Conservation (phyloP, 495 filamentous ascomycete genomes). For the Xylona heveae region DNA sequence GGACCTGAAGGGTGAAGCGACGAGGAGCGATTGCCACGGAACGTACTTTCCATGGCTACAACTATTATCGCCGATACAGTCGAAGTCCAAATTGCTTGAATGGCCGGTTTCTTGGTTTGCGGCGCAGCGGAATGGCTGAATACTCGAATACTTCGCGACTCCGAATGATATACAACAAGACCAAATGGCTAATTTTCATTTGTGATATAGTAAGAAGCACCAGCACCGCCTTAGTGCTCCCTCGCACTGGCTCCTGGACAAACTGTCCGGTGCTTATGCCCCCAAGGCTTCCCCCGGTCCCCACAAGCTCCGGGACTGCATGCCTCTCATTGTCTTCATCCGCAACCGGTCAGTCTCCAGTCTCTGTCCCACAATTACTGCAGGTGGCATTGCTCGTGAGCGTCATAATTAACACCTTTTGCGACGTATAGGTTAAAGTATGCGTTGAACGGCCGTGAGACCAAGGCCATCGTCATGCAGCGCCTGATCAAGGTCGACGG, state of each 20-base stretch:
- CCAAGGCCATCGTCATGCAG: slow-evolving; percentile 97
- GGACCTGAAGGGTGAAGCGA: too few species aligned
- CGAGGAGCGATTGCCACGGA: too few species aligned
- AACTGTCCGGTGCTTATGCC: slow-evolving; percentile 92
- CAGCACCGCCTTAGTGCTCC: slow-evolving; percentile 98
- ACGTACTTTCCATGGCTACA: too few species aligned
- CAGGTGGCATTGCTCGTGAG: background rate
- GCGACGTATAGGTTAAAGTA: slow-evolving; percentile 62
- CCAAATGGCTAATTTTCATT: slow-evolving; percentile 5
- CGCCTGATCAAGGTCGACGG: slow-evolving; percentile 98
- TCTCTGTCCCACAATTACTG: slow-evolving; percentile 6
- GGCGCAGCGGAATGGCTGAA: background rate
- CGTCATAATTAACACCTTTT: slow-evolving; percentile 9
- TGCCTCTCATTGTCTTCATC: slow-evolving; percentile 98
- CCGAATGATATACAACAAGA: slow-evolving; percentile 8
- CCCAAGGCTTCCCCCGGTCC: slow-evolving; percentile 91
- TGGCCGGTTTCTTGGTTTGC: background rate
- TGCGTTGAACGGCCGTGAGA: slow-evolving; percentile 94
- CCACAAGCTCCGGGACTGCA: slow-evolving; percentile 97
- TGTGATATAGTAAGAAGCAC: slow-evolving; percentile 85
- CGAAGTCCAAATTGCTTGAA: too few species aligned
- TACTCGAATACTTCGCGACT: slow-evolving; percentile 1
- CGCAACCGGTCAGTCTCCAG: slow-evolving; percentile 45
- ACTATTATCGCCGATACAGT: too few species aligned
- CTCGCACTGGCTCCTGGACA: slow-evolving; percentile 98